Percentiles rank a stretch among this genome's conserved stretches.
These are phyloP conservation scores for Chlamydomonas sphaeroides DNA, from an alignment of 139 green algal genomes.

Conservation along the genomic window DNA sequence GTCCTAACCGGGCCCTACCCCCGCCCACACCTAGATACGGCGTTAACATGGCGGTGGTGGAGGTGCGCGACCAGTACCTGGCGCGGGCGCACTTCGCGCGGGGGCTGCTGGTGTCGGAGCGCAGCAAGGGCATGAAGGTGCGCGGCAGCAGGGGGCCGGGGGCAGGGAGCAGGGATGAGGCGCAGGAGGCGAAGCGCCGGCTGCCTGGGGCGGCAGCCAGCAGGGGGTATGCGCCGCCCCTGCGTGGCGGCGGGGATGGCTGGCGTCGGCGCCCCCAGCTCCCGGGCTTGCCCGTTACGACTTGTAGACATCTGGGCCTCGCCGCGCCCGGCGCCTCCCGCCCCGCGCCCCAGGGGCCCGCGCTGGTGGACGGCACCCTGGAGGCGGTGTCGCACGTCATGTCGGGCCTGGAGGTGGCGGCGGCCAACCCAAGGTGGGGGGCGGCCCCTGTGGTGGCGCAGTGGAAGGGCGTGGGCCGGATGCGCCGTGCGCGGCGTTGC, in stretches of 20 bases:
- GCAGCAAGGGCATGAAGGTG: slow-evolving; percentile 56
- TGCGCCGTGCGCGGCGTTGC: not conserved
- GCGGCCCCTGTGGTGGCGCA: not conserved
- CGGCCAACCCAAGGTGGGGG: slow-evolving; percentile 45
- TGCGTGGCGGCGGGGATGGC: too few species aligned
- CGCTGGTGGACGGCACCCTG: slow-evolving; percentile 58
- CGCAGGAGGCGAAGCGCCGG: too few species aligned
- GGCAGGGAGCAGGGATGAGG: not conserved
- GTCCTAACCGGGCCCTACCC: too few species aligned
- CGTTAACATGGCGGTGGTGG: slow-evolving; percentile 19
- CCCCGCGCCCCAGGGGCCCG: slow-evolving; percentile 36
- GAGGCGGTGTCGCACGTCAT: slow-evolving; percentile 60
- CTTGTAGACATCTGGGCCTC: too few species aligned
- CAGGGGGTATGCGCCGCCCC: too few species aligned
- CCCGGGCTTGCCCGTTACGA: too few species aligned
- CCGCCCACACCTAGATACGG: not conserved
- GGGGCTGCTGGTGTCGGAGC: slow-evolving; percentile 56
- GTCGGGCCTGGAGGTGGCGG: slow-evolving; percentile 51
- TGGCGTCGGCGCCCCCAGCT: too few species aligned
- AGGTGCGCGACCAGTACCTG: slow-evolving; percentile 55
- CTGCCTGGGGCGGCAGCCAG: too few species aligned
- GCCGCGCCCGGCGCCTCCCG: too few species aligned
- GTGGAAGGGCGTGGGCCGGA: not conserved
- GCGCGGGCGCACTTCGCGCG: slow-evolving; percentile 57
- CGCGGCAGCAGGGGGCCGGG: not conserved